Conservation (phyloP, 305 asterid genomes). For the Plantago lanceolata region DNA sequence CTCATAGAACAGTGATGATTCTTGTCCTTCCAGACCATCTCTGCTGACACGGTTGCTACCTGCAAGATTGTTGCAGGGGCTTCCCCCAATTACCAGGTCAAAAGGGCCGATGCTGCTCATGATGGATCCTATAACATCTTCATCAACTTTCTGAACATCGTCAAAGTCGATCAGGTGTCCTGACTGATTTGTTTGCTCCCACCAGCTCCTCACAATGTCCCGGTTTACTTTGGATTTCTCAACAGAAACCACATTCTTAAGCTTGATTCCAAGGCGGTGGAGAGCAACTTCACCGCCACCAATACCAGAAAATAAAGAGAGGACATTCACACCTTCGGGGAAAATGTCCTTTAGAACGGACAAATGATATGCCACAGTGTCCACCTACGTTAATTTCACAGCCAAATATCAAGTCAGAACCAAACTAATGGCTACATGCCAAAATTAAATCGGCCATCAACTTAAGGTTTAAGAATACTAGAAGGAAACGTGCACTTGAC, state of each 20-base stretch:
- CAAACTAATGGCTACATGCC: neutral
- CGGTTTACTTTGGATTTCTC: conserved; percentile 56
- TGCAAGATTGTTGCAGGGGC: conserved; percentile 65
- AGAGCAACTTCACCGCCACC: conserved; percentile 85
- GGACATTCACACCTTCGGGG: conserved; percentile 53
- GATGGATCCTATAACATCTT: conserved; percentile 27
- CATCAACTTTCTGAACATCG: conserved; percentile 41
- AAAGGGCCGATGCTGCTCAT: conserved; percentile 36
- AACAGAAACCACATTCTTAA: conserved; percentile 53
- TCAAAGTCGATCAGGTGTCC: conserved; percentile 44
- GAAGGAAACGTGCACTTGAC: neutral
- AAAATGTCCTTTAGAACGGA: conserved; percentile 51
- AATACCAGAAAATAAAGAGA: conserved; percentile 71
- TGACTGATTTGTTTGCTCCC: conserved; percentile 60
- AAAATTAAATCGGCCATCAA: neutral
- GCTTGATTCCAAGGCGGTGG: conserved; percentile 52
- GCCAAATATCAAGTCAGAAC: neutral
- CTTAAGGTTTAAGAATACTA: neutral
- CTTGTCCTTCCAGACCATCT: conserved; percentile 62
- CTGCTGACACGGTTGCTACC: conserved; percentile 65
- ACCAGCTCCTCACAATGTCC: conserved; percentile 62
- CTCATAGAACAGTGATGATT: conserved; percentile 48
- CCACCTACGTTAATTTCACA: conserved; percentile 37
- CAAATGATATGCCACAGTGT: conserved; percentile 71
- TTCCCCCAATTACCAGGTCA: conserved; percentile 58